These are phyloP conservation scores for Cladosporium phlei DNA, from an alignment of 2,329 filamentous ascomycete species.

Conservation along the genomic window DNA sequence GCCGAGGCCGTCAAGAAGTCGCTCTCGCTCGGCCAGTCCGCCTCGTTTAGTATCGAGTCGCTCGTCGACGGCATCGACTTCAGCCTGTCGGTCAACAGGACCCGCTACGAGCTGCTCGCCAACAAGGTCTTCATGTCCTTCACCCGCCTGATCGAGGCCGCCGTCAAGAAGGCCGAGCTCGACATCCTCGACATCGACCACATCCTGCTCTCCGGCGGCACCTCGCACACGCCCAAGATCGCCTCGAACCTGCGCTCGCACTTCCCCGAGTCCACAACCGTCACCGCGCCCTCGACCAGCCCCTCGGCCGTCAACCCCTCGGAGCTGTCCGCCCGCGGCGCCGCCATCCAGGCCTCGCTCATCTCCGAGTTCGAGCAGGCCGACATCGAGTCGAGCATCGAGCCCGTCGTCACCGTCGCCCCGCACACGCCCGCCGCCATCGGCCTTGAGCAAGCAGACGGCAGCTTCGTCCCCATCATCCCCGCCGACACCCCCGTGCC, in stretches of 20 bases:
- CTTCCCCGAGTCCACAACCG: conserved; percentile 73
- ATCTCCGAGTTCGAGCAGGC: conserved; percentile 91
- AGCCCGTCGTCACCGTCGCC: conserved; percentile 89
- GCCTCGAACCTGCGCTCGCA: conserved; percentile 71
- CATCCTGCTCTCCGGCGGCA: conserved; percentile 88
- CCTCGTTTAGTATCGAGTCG: conserved; percentile 88
- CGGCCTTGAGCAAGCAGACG: conserved; percentile 67
- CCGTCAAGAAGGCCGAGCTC: conserved; percentile 84
- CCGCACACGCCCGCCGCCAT: conserved; percentile 86
- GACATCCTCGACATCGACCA: conserved; percentile 92
- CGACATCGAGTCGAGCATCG: conserved; percentile 93
- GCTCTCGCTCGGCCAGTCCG: conserved; percentile 80
- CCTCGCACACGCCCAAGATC: conserved; percentile 89
- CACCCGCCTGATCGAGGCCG: conserved; percentile 76
- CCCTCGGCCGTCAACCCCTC: conserved; percentile 83
- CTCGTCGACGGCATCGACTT: conserved; percentile 87
- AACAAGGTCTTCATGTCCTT: conserved; percentile 85
- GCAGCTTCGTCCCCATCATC: conserved; percentile 73
- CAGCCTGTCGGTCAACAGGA: conserved; percentile 83
- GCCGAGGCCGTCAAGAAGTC: conserved; percentile 89
- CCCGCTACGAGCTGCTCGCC: conserved; percentile 84
- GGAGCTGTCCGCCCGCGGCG: conserved; percentile 81
- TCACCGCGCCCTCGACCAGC: conserved; percentile 79
- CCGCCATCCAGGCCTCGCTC: conserved; percentile 89
- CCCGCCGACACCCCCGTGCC: conserved; percentile 84